Conservation (phyloP, 192 early-diverging fungal genomes). For the Linnemannia hyalina region DNA sequence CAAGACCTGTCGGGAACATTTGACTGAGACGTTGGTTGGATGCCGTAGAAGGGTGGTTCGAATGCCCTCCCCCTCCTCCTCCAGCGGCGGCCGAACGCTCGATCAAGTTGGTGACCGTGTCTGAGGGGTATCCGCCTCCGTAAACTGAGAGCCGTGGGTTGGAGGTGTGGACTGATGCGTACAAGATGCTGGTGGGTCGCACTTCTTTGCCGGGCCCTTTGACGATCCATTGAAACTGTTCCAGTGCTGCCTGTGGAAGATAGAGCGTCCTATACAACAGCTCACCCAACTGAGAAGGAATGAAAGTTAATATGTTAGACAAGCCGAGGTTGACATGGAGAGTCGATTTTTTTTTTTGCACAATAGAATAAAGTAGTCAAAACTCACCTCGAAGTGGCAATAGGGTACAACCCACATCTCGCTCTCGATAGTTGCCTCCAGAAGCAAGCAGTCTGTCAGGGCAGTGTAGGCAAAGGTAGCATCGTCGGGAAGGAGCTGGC, state of each 20-base stretch:
- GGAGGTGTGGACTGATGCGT: constrained; percentile 6
- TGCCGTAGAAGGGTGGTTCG: constrained; percentile 24
- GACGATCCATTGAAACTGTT: constrained; percentile 60
- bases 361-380: background rate
- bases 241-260: constrained; percentile 52
- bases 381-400: constrained; percentile 57
- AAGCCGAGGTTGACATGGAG: too few relatives aligned
- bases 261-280: constrained; percentile 53
- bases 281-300: constrained; percentile 49
- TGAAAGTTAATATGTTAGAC: background rate
- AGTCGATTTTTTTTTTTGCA: too few relatives aligned
- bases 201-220: constrained; percentile 56
- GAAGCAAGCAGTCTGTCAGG: constrained; percentile 53
- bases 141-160: constrained; percentile 50
- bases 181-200: constrained; percentile 27
- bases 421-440: constrained; percentile 46
- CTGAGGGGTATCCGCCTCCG: constrained; percentile 49
- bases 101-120: constrained; percentile 40
- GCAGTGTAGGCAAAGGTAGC: constrained; percentile 51
- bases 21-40: constrained; percentile 47
- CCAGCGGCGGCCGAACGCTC: constrained; percentile 16
- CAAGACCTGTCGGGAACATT: constrained; percentile 13
- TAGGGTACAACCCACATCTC: constrained; percentile 60
- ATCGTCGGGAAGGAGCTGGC: constrained; percentile 52
- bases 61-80: constrained; percentile 7